Evolutionary conservation across 2,329 filamentous ascomycete genomes (phyloP), one percentile per base, ranked within the genome.

Genomic region (Coleophoma crateriformis): DNA sequence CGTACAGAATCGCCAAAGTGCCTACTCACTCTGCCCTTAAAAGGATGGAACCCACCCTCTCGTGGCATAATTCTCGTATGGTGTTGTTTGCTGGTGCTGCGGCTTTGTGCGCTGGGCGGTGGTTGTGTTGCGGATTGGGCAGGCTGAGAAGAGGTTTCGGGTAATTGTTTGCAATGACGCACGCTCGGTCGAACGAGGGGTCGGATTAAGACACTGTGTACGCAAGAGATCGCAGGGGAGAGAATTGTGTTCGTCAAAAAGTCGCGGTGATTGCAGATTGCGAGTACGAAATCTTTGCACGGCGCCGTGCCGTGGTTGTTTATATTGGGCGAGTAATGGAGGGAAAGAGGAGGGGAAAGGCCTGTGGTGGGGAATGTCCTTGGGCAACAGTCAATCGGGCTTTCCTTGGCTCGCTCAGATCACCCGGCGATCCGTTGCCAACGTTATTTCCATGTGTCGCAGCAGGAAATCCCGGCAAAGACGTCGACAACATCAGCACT

Each of bases 1-100:
- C 62, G 45, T 68, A 77, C 75, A 56, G 68, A 69, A 49, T 75
- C 73, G 41, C 74, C 72, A 60, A 79, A 78, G 54, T 73, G 72
- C 54, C 65, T 71, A 58, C 69, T 73, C 43, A 79, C 68, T 54
- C 72, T 66, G 12, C 76, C 76, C 54, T 71, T 71, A 61, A 79
- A 79, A 10, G 76, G 76, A 59, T 79, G 76, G 54, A 78, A 76
- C 46, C 71, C 69, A 38, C 57, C 57, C 32, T 61, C 60, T 43
- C 56, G 52, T 19, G 58, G 57, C 61, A 64, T 49, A 14, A 11
- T 41, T 27, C 35, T n/a, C 40, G 34, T 33, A 13, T 33, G 7
- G 19, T 7, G 19, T 19, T 19, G 19, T 19, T 44, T 32, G 41
- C 15, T 32, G 20, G 41, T 32, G 19, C 15, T 27, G 6, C 27